phyloP scores from a whole-genome alignment of 2,329 filamentous ascomycete genomes.

The Fusarium camptoceras region DNA sequence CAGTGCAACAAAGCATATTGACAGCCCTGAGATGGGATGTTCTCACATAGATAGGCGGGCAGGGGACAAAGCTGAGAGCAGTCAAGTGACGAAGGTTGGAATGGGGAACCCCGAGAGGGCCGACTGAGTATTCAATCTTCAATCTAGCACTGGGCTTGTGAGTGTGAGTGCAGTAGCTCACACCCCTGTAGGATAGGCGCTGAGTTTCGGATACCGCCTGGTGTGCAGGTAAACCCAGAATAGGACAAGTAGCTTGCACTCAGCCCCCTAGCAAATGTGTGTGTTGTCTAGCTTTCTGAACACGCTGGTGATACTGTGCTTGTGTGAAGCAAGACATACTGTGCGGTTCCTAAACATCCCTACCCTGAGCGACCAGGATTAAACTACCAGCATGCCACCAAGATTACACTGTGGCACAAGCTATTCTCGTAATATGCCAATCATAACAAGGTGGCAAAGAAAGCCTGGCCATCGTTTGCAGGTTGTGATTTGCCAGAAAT shows the following conservation, averaged over 20 bases:
- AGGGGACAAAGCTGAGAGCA: slow-evolving; percentile 25
- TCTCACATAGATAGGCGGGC: slow-evolving; percentile 29
- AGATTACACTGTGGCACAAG: slow-evolving; percentile 46
- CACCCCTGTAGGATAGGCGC: slow-evolving; percentile 38
- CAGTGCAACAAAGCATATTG: neutral
- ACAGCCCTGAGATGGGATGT: slow-evolving; percentile 33
- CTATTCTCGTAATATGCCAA: slow-evolving; percentile 47
- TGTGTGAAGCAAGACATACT: slow-evolving; percentile 29
- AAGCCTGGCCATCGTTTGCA: slow-evolving; percentile 38
- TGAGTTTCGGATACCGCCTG: slow-evolving; percentile 38
- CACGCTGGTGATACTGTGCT: slow-evolving; percentile 38
- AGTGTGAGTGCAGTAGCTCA: slow-evolving; percentile 16
- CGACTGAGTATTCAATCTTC: slow-evolving; percentile 5
- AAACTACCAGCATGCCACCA: slow-evolving; percentile 46
- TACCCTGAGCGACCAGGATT: slow-evolving; percentile 33
- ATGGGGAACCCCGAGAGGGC: slow-evolving; percentile 41
- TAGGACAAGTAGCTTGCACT: slow-evolving; percentile 37
- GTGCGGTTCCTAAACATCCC: slow-evolving; percentile 35
- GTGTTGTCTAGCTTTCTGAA: slow-evolving; percentile 35
- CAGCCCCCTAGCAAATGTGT: slow-evolving; percentile 29
- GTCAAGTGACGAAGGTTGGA: slow-evolving; percentile 47
- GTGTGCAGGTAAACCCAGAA: slow-evolving; percentile 21
- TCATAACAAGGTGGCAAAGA: slow-evolving; percentile 51
- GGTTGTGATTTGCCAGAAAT: slow-evolving; percentile 48
- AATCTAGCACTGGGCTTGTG: slow-evolving; percentile 41